These are phyloP conservation scores for Backusella psychrophila DNA, from an alignment of 192 early-diverging fungal genomes.

Conservation along the genomic window DNA sequence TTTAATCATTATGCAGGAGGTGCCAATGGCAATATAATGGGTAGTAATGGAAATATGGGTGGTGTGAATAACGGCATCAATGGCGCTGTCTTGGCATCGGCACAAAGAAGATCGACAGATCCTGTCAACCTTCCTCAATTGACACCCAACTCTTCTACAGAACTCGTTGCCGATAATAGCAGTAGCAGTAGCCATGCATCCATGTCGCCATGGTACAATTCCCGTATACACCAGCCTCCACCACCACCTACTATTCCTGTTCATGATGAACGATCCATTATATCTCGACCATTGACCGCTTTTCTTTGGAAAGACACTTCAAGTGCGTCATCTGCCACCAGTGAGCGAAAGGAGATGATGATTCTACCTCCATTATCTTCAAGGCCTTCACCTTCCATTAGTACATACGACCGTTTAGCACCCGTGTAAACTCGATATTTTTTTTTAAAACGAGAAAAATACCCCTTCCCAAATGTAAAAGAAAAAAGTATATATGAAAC, in stretches of 20 bases:
- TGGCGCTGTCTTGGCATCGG: not conserved
- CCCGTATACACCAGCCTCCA: not conserved
- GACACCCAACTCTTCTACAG: not conserved
- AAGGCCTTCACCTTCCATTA: slow-evolving; percentile 4
- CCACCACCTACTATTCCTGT: not conserved
- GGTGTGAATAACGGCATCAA: not conserved
- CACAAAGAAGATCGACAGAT: not conserved
- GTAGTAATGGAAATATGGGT: not conserved
- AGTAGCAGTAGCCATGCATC: not conserved
- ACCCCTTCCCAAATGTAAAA: not conserved
- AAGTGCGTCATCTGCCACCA: not conserved
- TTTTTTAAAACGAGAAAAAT: not conserved
- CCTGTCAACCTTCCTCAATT: not conserved
- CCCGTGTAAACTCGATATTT: not conserved
- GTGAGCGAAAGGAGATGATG: slow-evolving; percentile 7
- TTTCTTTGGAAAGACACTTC: slow-evolving; percentile 23
- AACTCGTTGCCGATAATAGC: not conserved
- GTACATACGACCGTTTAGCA: slow-evolving; percentile 14
- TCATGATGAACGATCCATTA: slow-evolving; percentile 11
- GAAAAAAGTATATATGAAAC: not conserved
- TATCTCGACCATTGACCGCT: slow-evolving; percentile 25
- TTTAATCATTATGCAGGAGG: not conserved
- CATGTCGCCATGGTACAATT: slow-evolving; percentile 5
- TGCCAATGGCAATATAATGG: not conserved
- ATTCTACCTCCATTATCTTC: slow-evolving; percentile 23